Evolutionary conservation across 2,329 filamentous ascomycete species (phyloP).

Genomic region (Alternaria sp.): DNA sequence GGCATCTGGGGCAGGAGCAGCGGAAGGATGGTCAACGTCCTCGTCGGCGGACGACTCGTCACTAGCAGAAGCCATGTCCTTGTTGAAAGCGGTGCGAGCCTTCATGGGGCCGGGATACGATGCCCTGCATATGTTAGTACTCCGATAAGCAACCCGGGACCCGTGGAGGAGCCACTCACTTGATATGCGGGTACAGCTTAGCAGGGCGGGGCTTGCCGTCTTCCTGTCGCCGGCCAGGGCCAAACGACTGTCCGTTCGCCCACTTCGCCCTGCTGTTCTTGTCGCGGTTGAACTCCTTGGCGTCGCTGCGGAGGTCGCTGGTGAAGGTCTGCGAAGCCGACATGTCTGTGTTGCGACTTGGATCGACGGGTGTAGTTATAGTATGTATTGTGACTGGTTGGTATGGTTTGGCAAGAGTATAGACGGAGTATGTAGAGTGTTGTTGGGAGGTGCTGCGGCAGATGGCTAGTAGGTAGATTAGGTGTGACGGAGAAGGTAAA

Average conservation of each 20-base stretch:
- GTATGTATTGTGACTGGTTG: neutral
- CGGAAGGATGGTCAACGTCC: constrained; percentile 53
- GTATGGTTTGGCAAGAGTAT: neutral
- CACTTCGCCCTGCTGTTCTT: constrained; percentile 60
- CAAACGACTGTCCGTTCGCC: constrained; percentile 53
- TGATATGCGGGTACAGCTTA: constrained; percentile 37
- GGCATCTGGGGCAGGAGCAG: constrained; percentile 56
- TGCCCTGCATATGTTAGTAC: constrained; percentile 29
- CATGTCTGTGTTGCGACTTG: constrained; percentile 42
- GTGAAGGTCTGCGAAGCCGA: constrained; percentile 56
- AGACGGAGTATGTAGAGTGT: neutral
- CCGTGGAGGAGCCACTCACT: constrained; percentile 30
- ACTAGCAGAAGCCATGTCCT: constrained; percentile 52
- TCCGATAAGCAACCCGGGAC: neutral
- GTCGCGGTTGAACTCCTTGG: constrained; percentile 60
- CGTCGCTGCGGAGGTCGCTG: constrained; percentile 61
- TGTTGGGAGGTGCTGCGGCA: constrained; percentile 1
- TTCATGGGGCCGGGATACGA: constrained; percentile 38
- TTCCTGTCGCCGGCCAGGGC: constrained; percentile 47
- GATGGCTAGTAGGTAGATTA: constrained; percentile 23
- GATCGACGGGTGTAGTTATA: constrained; percentile 4
- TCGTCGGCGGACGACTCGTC: constrained; percentile 54
- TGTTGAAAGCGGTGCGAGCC: constrained; percentile 47
- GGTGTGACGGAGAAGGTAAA: constrained; percentile 17
- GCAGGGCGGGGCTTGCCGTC: constrained; percentile 47